phyloP scores from a whole-genome alignment of 345 rosid species.

The Dipteronia dyeriana region DNA sequence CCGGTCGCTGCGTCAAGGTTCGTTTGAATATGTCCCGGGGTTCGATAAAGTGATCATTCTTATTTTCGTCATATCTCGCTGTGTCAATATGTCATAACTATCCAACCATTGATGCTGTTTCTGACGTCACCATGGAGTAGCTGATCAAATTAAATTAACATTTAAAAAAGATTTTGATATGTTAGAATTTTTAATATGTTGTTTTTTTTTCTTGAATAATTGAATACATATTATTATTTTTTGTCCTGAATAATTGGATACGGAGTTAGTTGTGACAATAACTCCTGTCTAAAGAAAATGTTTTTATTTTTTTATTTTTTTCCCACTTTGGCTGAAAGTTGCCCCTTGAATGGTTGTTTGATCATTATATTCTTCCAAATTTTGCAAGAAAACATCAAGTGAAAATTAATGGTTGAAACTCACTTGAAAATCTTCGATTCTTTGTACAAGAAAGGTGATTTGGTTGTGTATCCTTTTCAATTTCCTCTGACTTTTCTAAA shows the following conservation, averaged over 20 bases:
- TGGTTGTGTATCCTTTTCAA: background rate
- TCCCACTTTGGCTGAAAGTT: background rate
- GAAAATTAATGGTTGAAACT: background rate
- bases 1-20: too few species aligned
- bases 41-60: too few species aligned
- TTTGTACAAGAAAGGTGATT: background rate
- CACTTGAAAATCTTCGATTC: background rate
- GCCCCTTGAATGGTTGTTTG: background rate
- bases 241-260: background rate
- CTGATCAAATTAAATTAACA: background rate
- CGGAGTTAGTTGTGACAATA: background rate
- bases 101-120: background rate
- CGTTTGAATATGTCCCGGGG: too few species aligned
- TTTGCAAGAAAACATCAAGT: background rate
- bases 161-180: background rate
- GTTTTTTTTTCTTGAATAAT: background rate
- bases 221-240: background rate
- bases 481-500: background rate
- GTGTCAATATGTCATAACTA: too few species aligned
- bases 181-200: too few species aligned
- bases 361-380: background rate
- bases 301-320: too few species aligned
- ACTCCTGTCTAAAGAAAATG: background rate
- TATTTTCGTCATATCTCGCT: too few species aligned
- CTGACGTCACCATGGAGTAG: background rate